These are phyloP conservation scores for Colletotrichum sojae DNA, from an alignment of 2,329 filamentous ascomycete species.

Conservation along the genomic window DNA sequence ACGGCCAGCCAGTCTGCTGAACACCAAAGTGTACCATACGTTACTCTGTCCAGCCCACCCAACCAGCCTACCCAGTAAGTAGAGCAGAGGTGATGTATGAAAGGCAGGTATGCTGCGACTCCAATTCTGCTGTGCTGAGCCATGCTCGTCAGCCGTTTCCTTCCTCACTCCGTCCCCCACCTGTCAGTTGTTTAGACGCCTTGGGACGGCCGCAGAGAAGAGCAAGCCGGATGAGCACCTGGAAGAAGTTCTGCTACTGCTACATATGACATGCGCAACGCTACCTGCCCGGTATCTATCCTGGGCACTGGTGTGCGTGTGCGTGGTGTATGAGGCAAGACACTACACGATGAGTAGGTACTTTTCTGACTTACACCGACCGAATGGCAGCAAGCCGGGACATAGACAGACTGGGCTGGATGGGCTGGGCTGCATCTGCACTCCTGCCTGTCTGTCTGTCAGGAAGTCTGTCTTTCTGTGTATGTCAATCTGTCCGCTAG, in stretches of 20 bases:
- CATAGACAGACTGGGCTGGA: constrained; percentile 17
- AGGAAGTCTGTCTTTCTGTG: no score
- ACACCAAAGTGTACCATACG: no score
- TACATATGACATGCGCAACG: not conserved
- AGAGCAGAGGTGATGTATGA: not conserved
- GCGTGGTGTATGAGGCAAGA: no score
- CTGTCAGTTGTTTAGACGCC: constrained; percentile 37
- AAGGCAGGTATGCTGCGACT: constrained; percentile 2
- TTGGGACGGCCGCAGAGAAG: constrained; percentile 16
- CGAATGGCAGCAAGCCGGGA: no score
- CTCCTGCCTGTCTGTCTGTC: not conserved
- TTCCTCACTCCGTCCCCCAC: constrained; percentile 23
- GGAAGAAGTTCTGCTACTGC: constrained; percentile 18
- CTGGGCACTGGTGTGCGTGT: no score
- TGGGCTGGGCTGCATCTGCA: constrained; percentile 21
- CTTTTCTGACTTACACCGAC: no score
- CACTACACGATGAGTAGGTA: no score
- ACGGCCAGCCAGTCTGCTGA: not conserved
- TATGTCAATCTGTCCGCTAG: no score
- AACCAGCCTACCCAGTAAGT: no score
- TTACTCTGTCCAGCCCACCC: no score
- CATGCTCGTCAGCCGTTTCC: constrained; percentile 23
- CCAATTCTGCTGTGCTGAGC: constrained; percentile 33
- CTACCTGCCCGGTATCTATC: not conserved
- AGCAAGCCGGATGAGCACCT: constrained; percentile 15